These are phyloP conservation scores for Capsicum pubescens DNA, from an alignment of 257 asterid genomes.

Conservation along the genomic window DNA sequence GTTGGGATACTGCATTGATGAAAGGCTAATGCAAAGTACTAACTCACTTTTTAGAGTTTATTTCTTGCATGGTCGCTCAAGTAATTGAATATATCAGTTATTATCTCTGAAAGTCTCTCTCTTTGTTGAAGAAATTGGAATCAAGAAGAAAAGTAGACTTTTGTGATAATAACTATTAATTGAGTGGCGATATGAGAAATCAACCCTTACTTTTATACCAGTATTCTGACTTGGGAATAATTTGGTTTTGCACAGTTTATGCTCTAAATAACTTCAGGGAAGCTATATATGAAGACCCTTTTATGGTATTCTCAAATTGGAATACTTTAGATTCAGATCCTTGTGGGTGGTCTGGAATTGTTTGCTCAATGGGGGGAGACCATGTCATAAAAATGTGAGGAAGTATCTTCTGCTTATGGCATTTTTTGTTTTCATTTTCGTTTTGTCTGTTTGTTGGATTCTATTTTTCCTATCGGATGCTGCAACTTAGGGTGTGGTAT, in stretches of 20 bases:
- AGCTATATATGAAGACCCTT: slow-evolving; percentile 87
- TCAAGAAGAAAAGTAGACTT: too few relatives aligned
- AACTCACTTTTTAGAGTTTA: too few relatives aligned
- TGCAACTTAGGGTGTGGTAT: not conserved
- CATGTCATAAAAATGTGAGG: slow-evolving; percentile 87
- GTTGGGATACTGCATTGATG: not conserved
- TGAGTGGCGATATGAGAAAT: too few relatives aligned
- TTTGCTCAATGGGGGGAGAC: slow-evolving; percentile 68
- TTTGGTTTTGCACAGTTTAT: slow-evolving; percentile 55
- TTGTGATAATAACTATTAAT: too few relatives aligned
- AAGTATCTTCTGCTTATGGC: slow-evolving; percentile 19
- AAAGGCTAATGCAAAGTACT: not conserved
- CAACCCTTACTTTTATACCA: not conserved
- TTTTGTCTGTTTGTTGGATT: not conserved
- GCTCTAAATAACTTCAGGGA: slow-evolving; percentile 81
- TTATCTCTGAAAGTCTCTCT: too few relatives aligned
- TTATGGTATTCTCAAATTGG: slow-evolving; percentile 77
- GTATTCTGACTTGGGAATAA: not conserved
- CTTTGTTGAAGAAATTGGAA: too few relatives aligned
- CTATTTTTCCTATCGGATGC: not conserved
- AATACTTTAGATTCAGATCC: slow-evolving; percentile 75
- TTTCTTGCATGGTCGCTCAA: too few relatives aligned
- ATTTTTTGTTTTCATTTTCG: not conserved
- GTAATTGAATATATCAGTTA: too few relatives aligned
- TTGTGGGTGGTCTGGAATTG: slow-evolving; percentile 81